Evolutionary conservation across 2,329 filamentous ascomycete genomes (phyloP).

Genomic region (Bipolaris oryzae): DNA sequence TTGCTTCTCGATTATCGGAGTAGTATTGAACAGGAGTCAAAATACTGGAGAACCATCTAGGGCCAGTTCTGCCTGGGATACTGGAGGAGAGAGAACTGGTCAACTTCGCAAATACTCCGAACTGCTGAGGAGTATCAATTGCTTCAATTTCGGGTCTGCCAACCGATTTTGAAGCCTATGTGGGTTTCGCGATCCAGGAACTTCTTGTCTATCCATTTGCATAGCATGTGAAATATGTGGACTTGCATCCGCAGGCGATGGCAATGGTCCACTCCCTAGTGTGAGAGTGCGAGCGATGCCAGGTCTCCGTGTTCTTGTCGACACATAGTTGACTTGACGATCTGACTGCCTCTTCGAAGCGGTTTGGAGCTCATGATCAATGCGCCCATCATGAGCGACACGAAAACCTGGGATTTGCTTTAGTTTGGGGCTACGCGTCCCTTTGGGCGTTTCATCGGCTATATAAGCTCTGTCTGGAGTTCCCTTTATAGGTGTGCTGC

Average conservation of each 20-base stretch:
- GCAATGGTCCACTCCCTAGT: constrained; percentile 12
- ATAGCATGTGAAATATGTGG: neutral
- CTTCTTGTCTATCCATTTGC: neutral
- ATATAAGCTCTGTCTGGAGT: neutral
- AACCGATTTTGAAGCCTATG: neutral
- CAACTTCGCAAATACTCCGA: neutral
- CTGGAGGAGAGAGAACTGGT: neutral
- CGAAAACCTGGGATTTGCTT: neutral
- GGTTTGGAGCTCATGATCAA: constrained; percentile 14
- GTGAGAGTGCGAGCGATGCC: constrained; percentile 1
- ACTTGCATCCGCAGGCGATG: neutral
- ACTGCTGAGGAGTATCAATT: neutral
- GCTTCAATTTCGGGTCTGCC: neutral
- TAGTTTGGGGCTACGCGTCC: neutral
- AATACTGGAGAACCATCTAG: constrained; percentile 17
- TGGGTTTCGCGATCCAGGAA: neutral
- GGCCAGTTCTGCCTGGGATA: neutral
- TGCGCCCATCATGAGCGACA: constrained; percentile 20
- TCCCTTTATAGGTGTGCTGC: neutral
- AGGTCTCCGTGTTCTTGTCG: neutral
- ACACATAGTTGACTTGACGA: neutral
- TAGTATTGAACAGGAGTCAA: constrained; percentile 13
- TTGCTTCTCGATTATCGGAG: constrained; percentile 3
- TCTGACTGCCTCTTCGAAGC: neutral
- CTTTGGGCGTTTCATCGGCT: neutral